Base-by-base conservation (phyloP, 306 rosid genomes). In the Spatholobus suberectus region DNA sequence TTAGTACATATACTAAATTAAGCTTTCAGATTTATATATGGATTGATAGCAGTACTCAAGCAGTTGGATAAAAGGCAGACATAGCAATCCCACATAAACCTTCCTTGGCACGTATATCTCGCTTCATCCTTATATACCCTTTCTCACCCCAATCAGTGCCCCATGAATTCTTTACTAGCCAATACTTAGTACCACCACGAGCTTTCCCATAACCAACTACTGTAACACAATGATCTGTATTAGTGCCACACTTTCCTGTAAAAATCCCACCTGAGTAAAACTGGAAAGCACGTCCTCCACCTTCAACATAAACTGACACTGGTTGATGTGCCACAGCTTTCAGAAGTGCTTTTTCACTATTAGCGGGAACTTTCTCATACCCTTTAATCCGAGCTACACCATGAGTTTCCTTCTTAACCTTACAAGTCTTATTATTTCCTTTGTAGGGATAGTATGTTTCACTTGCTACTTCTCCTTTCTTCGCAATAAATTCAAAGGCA, bases 311-410 rank as follows among this genome's bases (percentile, higher is more conserved):
- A 24, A 40, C 80, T 17, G 85, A 81, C 57, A 73, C 85, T 1
- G 70, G 85, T 34, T 74, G 85, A 35, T 66, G 17, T 7, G 75
- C 75, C 75, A 47, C 75, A 8, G 82, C 75, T 78, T 35, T 66
- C 0, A 74, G 14, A 0, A 74, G 47, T 51, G 85, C 70, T 17
- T 65, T 37, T 15, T 82, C 76, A 12, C 1, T 69, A 9, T 79
- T 79, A 4, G 17, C 2, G 0, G 76, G 76, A 52, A 79, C 83
- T 8, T 38, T 54, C 40, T 68, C 70, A 10, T 68, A 68, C 5
- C 83, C 76, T 18, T 68, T 68, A 15, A 79, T 79, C 15, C 0
- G 1, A 67, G 44, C 83, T 4, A 40, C 83, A 66, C 11, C 38
- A 41, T 12, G 10, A 15, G 4, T 35, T 12, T 24, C 32, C 43